These are phyloP conservation scores for Calophaca sinica DNA, from an alignment of 306 rosid species.

Conservation along the genomic window DNA sequence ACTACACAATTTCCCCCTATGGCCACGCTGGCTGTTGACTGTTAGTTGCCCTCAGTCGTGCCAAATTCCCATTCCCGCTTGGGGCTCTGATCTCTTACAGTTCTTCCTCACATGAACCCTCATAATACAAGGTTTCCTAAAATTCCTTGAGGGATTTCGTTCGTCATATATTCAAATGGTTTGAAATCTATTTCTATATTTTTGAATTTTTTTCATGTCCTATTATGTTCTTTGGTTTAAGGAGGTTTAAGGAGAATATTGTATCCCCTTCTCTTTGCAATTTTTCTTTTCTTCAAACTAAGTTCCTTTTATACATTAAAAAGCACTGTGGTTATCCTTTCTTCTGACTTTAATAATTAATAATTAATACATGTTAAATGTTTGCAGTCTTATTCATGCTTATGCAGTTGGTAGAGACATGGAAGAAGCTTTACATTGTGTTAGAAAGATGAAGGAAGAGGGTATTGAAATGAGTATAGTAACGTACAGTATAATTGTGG, in stretches of 20 bases:
- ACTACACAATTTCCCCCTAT: slow-evolving; percentile 1
- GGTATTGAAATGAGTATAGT: slow-evolving; percentile 86
- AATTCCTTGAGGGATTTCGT: neutral
- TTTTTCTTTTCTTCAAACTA: slow-evolving; percentile 19
- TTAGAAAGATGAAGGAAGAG: slow-evolving; percentile 91
- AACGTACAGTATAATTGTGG: slow-evolving; percentile 89
- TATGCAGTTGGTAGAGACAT: slow-evolving; percentile 99
- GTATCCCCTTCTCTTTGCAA: slow-evolving; percentile 17
- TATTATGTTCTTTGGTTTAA: slow-evolving; percentile 26
- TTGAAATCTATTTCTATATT: slow-evolving; percentile 24
- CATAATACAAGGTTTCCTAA: neutral
- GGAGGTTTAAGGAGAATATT: slow-evolving; percentile 27
- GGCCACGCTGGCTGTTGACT: neutral
- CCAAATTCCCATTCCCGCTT: neutral
- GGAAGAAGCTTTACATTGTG: slow-evolving; percentile 96
- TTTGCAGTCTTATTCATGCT: slow-evolving; percentile 98
- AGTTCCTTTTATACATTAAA: slow-evolving; percentile 20
- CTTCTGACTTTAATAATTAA: slow-evolving; percentile 47
- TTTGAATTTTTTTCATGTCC: slow-evolving; percentile 5
- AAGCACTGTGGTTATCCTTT: slow-evolving; percentile 22
- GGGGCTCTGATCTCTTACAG: slow-evolving; percentile 10
- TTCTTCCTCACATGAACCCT: slow-evolving; percentile 7
- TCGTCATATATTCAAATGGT: slow-evolving; percentile 19
- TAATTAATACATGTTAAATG: slow-evolving; percentile 51
- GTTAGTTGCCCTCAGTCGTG: neutral